Conservation (phyloP, 768 basidiomycete species). For the Zangia roseola region DNA sequence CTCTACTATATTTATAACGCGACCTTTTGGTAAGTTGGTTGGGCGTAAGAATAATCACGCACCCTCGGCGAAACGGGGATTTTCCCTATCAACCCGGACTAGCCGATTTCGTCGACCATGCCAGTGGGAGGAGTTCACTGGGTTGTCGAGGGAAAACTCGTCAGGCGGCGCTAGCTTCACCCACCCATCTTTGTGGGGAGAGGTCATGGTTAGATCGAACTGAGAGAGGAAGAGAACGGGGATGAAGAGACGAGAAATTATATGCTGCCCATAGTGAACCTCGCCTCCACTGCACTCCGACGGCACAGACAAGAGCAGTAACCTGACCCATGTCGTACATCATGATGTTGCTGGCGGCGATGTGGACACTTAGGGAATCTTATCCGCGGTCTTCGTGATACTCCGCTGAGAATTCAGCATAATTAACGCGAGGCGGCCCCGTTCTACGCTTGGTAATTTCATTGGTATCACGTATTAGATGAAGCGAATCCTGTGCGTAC, state of each 20-base stretch:
- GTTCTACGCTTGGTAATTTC: slow-evolving; percentile 2
- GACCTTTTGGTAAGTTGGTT: not conserved
- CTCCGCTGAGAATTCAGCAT: slow-evolving; percentile 4
- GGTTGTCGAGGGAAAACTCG: slow-evolving; percentile 40
- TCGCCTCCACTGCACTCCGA: slow-evolving; percentile 22
- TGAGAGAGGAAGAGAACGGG: not conserved
- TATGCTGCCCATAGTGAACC: slow-evolving; percentile 21
- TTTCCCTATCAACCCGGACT: slow-evolving; percentile 35
- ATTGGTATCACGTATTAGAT: not conserved
- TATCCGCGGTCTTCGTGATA: slow-evolving; percentile 8
- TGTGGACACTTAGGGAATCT: slow-evolving; percentile 21
- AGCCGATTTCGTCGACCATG: slow-evolving; percentile 44
- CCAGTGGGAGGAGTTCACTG: slow-evolving; percentile 36
- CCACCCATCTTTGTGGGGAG: slow-evolving; percentile 25
- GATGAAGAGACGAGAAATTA: slow-evolving; percentile 13
- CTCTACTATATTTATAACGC: slow-evolving; percentile 38
- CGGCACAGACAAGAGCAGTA: slow-evolving; percentile 11
- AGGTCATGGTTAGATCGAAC: slow-evolving; percentile 16
- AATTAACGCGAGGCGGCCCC: slow-evolving; percentile 9
- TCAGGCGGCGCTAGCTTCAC: slow-evolving; percentile 30
- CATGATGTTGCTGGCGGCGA: slow-evolving; percentile 12
- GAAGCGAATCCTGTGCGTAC: slow-evolving; percentile 14
- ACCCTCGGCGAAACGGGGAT: slow-evolving; percentile 43
- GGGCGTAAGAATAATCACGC: slow-evolving; percentile 13
- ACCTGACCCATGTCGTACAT: slow-evolving; percentile 9